phyloP scores from a whole-genome alignment of 352 stramenopile genomes.

The Globisporangium cystogenes region DNA sequence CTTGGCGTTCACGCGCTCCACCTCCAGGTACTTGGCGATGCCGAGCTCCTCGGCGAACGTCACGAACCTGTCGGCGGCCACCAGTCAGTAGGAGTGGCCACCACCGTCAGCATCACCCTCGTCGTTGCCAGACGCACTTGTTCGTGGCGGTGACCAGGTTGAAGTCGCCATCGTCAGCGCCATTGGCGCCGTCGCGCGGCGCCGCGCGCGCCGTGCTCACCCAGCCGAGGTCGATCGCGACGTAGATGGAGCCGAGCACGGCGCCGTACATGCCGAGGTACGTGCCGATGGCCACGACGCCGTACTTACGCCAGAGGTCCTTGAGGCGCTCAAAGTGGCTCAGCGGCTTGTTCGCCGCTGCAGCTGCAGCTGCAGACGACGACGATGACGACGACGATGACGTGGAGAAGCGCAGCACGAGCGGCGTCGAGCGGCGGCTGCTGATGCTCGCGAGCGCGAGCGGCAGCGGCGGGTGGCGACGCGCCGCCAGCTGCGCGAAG shows the following conservation, averaged over 20 bases:
- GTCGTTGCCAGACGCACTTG: slow-evolving; percentile 33
- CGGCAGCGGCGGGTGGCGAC: background rate
- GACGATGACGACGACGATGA: slow-evolving; percentile 16
- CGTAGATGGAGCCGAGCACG: slow-evolving; percentile 75
- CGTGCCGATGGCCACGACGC: slow-evolving; percentile 75
- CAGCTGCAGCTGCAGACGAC: slow-evolving; percentile 10
- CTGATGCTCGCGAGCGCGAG: slow-evolving; percentile 5
- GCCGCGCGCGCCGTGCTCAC: slow-evolving; percentile 40
- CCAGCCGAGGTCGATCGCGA: slow-evolving; percentile 78
- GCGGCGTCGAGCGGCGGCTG: slow-evolving; percentile 1
- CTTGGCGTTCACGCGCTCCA: slow-evolving; percentile 78
- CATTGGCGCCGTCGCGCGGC: slow-evolving; percentile 12
- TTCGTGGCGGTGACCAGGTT: slow-evolving; percentile 81
- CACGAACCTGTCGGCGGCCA: slow-evolving; percentile 58
- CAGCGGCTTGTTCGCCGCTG: slow-evolving; percentile 32
- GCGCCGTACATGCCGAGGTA: slow-evolving; percentile 77
- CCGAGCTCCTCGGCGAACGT: slow-evolving; percentile 62
- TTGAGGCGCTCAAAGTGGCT: slow-evolving; percentile 54
- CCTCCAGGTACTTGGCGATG: slow-evolving; percentile 74
- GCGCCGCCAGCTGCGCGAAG: slow-evolving; percentile 1
- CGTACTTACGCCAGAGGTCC: slow-evolving; percentile 82
- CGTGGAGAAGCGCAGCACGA: slow-evolving; percentile 17
- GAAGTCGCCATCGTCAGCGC: slow-evolving; percentile 38
- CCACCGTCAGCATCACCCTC: background rate
- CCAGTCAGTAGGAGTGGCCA: no score